A percentile compares a stretch with the other conserved stretches of the same genome.
These are phyloP conservation scores for Paramecium sexaurelia DNA, from an alignment of 73 alveolate genomes.

Conservation along the genomic window DNA sequence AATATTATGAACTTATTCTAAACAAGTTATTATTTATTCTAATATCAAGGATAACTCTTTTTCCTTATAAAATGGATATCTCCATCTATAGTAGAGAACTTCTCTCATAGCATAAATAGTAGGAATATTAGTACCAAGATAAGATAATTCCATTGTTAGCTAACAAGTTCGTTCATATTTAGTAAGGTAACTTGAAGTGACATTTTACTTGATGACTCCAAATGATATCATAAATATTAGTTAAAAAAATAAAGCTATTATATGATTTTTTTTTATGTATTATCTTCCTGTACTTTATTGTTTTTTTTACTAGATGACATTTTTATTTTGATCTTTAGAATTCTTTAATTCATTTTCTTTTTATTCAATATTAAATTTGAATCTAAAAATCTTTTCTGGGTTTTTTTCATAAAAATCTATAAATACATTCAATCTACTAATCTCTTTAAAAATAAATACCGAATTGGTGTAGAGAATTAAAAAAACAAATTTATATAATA, in stretches of 20 bases:
- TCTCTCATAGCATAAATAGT: conserved; percentile 52
- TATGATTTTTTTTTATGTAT: background rate
- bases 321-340: background rate
- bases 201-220: background rate
- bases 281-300: background rate
- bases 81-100: conserved; percentile 21
- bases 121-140: conserved; percentile 31
- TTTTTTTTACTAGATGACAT: background rate
- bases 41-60: background rate
- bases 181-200: background rate
- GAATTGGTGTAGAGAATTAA: background rate
- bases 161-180: background rate
- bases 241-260: background rate
- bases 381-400: background rate
- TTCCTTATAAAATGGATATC: conserved; percentile 2
- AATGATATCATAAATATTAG: background rate
- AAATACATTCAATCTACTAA: background rate
- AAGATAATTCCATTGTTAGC: background rate
- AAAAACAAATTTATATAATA: background rate
- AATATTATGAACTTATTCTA: background rate
- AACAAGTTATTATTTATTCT: background rate
- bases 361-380: background rate
- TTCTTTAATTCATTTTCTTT: background rate
- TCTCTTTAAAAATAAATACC: background rate
- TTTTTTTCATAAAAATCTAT: background rate